phyloP scores from a whole-genome alignment of 371 early-diverging fungal species.

The Rhizopus stolonifer region DNA sequence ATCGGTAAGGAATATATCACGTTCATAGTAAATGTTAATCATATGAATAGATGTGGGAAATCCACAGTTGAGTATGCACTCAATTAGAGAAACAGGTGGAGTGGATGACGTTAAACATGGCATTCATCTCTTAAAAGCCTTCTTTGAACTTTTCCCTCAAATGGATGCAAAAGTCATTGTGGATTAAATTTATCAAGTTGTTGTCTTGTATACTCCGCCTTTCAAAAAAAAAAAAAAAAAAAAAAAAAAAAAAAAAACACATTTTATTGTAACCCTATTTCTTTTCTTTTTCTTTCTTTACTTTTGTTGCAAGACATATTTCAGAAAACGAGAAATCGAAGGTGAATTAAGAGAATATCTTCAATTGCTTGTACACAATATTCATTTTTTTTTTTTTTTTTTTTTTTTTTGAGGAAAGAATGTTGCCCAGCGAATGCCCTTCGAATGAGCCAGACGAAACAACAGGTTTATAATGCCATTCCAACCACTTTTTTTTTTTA shows the following conservation, averaged over 20 bases:
- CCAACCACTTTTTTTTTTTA: neutral
- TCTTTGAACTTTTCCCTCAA: constrained; percentile 26
- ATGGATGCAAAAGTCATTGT: constrained; percentile 18
- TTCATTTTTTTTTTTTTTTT: neutral
- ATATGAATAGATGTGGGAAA: constrained; percentile 80
- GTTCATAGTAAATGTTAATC: neutral
- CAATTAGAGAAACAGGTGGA: constrained; percentile 89
- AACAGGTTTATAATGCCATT: neutral
- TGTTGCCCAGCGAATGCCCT: neutral
- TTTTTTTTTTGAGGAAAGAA: neutral
- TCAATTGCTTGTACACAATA: too few species aligned
- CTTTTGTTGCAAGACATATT: neutral
- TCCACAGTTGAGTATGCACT: constrained; percentile 94
- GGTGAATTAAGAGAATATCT: too few species aligned
- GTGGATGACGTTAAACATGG: constrained; percentile 82
- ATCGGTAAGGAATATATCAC: constrained; percentile 55
- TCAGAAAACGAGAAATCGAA: neutral
- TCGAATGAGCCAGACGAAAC: neutral
- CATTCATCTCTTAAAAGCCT: constrained; percentile 68
- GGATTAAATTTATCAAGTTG: constrained; percentile 14
- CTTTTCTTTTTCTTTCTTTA: constrained; percentile 1
- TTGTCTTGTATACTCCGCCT: constrained; percentile 3
- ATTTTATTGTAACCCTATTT: neutral
- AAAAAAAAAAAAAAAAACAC: too few species aligned
- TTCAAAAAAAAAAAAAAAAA: too few species aligned